Conservation (phyloP, 306 rosid genomes). For the Cicer pinnatifidum region DNA sequence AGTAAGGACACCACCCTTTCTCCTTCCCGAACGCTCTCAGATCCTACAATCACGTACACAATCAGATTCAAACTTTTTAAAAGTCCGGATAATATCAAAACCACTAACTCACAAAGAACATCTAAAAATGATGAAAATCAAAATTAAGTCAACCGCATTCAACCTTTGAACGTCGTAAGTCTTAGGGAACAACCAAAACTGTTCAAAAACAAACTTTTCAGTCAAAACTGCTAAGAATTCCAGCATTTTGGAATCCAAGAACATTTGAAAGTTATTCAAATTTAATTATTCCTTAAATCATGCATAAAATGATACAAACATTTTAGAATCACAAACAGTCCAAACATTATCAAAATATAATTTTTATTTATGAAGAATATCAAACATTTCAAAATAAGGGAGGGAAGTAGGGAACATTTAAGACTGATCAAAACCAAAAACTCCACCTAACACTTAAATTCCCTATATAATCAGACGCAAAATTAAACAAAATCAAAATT, state of each 20-base stretch:
- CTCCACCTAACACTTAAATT: not conserved
- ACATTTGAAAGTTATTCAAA: slow-evolving; percentile 3
- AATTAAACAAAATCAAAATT: not conserved
- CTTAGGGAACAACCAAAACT: not conserved
- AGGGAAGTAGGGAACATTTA: not conserved
- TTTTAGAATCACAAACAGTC: not conserved
- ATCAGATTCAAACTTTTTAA: slow-evolving; percentile 17
- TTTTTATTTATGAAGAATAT: not conserved
- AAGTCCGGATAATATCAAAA: not conserved
- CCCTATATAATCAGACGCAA: not conserved
- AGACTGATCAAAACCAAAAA: slow-evolving; percentile 14
- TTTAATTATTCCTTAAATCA: not conserved
- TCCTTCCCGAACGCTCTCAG: slow-evolving; percentile 77
- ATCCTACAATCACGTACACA: slow-evolving; percentile 56
- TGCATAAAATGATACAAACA: not conserved
- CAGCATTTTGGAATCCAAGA: slow-evolving; percentile 1
- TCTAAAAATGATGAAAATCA: slow-evolving; percentile 7
- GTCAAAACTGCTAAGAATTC: not conserved
- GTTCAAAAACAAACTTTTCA: not conserved
- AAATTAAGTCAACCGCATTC: not conserved
- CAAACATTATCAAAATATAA: not conserved
- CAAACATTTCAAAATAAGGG: not conserved
- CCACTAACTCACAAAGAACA: slow-evolving; percentile 21
- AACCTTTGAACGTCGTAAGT: not conserved
- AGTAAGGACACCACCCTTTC: slow-evolving; percentile 95